Base-by-base conservation (phyloP, 129 eudicot species). In the Artemisia argyi region DNA sequence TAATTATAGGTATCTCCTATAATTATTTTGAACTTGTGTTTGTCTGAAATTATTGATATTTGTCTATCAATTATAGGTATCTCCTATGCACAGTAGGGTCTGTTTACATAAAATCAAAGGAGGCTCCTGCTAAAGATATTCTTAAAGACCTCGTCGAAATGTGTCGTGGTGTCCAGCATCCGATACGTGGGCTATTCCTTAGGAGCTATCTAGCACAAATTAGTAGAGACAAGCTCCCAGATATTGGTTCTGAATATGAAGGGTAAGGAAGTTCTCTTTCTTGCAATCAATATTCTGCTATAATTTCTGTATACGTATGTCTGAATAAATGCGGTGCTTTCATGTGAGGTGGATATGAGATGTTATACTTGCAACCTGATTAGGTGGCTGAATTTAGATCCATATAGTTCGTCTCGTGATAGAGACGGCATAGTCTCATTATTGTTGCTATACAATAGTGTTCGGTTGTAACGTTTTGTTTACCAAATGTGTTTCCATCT, bases 121-220 rank as follows among this genome's bases (percentile, higher is more conserved):
- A 87, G 84, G 97, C 90, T 83, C 93, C 91, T 26, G 88, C 91
- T 32, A 90, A 87, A 78, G 95, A 90, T 73, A 86, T 94, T 14
- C 88, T 94, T 53, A 94, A 88, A 78, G 98, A 94, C 76, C 97
- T 94, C 59, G 98, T 94, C 39, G 98, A 94, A 83, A 94, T 94
- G 97, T 90, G 96, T 68, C 97, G 91, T 65, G 91, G 76, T 56
- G 92, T 94, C 58, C 97, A 94, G 49, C 93, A 94, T 81, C 98
- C 98, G 68, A 71, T 90, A 53, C 97, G 98, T 61, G 98, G 98
- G 66, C 98, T 94, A 55, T 94, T 94, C 69, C 70, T 94, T 46
- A 82, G 98, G 80, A 94, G 96, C 85, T 94, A 94, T 77, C 98
- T 94, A 72, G 83, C 96, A 61, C 98, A 94, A 90, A 80, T 94